These are phyloP conservation scores for Anethum foeniculum DNA, from an alignment of 140 eudicot species.

Conservation along the genomic window DNA sequence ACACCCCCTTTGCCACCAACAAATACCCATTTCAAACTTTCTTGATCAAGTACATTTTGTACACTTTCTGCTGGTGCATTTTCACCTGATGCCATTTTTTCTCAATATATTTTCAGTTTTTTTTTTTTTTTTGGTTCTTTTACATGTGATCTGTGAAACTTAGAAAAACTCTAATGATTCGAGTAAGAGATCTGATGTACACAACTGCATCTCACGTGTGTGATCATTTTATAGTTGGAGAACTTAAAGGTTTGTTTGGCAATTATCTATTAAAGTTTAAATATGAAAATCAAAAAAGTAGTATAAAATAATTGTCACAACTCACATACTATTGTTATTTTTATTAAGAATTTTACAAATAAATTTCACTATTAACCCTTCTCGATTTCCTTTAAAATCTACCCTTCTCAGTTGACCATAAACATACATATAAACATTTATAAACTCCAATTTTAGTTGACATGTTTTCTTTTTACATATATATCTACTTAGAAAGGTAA, in stretches of 20 bases:
- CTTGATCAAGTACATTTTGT: conserved; percentile 76
- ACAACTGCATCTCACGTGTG: neutral
- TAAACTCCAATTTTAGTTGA: no score
- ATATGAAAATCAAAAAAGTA: neutral
- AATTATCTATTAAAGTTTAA: neutral
- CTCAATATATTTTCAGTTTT: neutral
- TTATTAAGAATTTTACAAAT: no score
- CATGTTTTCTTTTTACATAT: no score
- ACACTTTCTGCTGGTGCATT: conserved; percentile 69
- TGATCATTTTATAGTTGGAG: neutral
- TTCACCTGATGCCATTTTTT: conserved; percentile 37
- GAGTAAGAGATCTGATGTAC: neutral
- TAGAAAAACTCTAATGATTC: neutral
- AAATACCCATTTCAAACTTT: conserved; percentile 79
- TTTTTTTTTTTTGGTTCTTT: neutral
- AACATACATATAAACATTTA: no score
- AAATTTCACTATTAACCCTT: no score
- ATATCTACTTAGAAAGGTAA: no score
- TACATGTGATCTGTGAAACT: neutral
- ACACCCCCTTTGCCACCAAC: conserved; percentile 99
- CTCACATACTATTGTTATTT: neutral
- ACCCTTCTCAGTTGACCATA: no score
- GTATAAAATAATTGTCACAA: neutral
- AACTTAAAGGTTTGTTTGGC: neutral
- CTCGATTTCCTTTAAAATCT: no score